Base-by-base conservation (phyloP, 768 basidiomycete species). In the Xerocomellus dryophilus region DNA sequence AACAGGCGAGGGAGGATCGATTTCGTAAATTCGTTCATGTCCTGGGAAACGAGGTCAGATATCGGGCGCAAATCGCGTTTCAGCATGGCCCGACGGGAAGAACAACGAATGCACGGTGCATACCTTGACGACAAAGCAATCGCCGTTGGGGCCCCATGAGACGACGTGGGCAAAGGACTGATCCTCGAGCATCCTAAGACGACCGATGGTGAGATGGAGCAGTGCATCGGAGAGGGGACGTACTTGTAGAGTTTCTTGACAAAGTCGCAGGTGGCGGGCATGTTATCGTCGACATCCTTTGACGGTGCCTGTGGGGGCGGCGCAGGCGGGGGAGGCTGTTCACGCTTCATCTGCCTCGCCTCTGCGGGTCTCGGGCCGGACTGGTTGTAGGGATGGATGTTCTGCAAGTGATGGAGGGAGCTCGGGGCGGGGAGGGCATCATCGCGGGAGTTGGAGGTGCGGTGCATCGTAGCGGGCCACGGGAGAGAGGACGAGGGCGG, bases 11-110 rank as follows among this genome's bases (percentile, higher is more conserved):
- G 93, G 8, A 96, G 81, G 68, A 95, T 88, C 25, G 80, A 83
- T 71, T 92, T 93, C 35, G 93, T 94, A 73, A 96, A 96, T 63
- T 93, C 92, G 73, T 92, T 95, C 90, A 95, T 95, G 76, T 95
- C 93, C 81, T 79, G 60, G 0, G 38, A 43, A 58, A 54, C 27
- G 62, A 41, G 53, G 53, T 46, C 9, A 66, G 53, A 47, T 25
- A 47, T 29, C 15, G 17, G 51, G 34, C 25, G 43, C 17, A 47
- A 58, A 61, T 55, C 49, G 44, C n/a, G 25, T 2, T 34, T 20
- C 18, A 5, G 17, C 36, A 31, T 5, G 34, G 11, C 11, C n/a
- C 20, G 45, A 43, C 36, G 31, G 20, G 0, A 12, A 47, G 11
- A 20, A 21, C 9, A n/a, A 43, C 4, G 40, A 9, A 5, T 9